Evolutionary conservation across 2,329 filamentous ascomycete species (phyloP), one percentile per base, ranked within the genome.

Genomic region (Xylaria hypoxylon): DNA sequence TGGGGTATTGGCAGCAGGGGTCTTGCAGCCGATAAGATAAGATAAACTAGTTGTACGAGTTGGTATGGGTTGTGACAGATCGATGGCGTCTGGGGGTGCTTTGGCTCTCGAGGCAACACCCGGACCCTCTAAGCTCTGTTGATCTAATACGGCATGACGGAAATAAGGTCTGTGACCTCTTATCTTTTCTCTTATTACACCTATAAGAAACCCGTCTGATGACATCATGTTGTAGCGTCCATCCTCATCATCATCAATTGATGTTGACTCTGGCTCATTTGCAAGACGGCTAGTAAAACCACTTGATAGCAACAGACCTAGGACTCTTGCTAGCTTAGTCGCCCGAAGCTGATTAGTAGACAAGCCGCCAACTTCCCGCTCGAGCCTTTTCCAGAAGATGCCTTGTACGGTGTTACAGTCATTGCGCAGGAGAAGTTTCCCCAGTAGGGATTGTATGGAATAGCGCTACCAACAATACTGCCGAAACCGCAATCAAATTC

Each of bases 281-380:
- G 74, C 74, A 61, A 82, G 76, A 10, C 79, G 77, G 65, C 75
- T 76, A 2, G 79, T 82, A 62, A 82, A 82, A 6, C 79, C 80
- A 44, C 59, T 33, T 2, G 74, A 79, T 5, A 76, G 66, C 19
- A 82, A 60, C 45, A 79, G 48, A 0, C 80, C 80, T 4, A 76
- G 42, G 31, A 76, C 70, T 40, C 77, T 77, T 62, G 79, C 78
- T 7, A 70, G 24, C 60, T 77, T 76, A 50, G 80, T 78, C 5
- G 60, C 64, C 44, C 58, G 44, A 31, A 77, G 55, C 0, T 59
- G 70, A 6, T 79, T 71, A 6, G 71, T 62, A n/a, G 55, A 47
- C 56, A 80, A 35, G 1, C 68, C 71, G 51, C 76, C 77, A 19
- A 75, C 72, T 56, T 80, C 74, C 3, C 65, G 3, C 0, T 50